Percentiles rank a stretch among this genome's conserved stretches.
Evolutionary conservation across 2,329 filamentous ascomycete genomes (phyloP).

Genomic region (Aspergillus pseudotamarii): DNA sequence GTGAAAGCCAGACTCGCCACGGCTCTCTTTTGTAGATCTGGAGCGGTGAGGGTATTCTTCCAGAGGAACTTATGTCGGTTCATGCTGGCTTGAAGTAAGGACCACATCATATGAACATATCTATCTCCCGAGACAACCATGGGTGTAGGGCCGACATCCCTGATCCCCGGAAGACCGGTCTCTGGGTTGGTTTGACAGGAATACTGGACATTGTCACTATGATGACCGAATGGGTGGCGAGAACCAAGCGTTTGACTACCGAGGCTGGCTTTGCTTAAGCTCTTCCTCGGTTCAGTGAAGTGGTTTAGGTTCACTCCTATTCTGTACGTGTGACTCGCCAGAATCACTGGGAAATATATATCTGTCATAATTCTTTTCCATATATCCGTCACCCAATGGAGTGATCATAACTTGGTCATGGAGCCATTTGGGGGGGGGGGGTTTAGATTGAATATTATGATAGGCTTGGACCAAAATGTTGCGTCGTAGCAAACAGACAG

Average conservation of each 20-base stretch:
- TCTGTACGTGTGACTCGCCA: not conserved
- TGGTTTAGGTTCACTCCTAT: not conserved
- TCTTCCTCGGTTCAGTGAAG: not conserved
- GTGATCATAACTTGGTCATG: not conserved
- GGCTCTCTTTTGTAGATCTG: not conserved
- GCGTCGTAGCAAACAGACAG: not conserved
- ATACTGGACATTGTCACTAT: not conserved
- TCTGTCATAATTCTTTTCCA: not conserved
- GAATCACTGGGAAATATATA: not conserved
- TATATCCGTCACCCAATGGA: not conserved
- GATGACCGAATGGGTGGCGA: not conserved
- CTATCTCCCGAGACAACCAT: not conserved
- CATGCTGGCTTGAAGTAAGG: not conserved
- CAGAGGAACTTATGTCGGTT: not conserved
- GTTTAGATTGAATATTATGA: not conserved
- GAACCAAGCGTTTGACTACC: not conserved
- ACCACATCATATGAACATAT: not conserved
- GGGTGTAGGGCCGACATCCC: not conserved
- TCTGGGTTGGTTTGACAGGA: not conserved
- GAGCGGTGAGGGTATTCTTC: not conserved
- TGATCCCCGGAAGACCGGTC: not conserved
- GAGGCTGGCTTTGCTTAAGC: no score
- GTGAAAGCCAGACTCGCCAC: not conserved
- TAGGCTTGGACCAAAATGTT: not conserved
- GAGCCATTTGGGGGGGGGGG: not conserved